Conservation (phyloP, 2,329 filamentous ascomycete genomes). For the Xylariaceae sp. region DNA sequence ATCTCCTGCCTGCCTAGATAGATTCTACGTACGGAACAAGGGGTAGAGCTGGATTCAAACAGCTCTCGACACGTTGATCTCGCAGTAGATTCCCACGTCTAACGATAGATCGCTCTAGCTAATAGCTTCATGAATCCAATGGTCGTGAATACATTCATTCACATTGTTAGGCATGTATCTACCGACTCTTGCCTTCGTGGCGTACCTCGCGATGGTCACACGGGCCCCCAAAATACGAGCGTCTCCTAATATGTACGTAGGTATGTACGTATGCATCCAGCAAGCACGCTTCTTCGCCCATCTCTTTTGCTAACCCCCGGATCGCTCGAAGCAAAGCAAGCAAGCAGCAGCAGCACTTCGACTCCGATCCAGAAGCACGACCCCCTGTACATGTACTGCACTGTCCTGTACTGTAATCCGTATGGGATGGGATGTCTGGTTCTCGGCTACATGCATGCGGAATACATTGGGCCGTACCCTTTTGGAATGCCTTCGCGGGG, state of each 20-base stretch:
- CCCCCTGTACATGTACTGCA: slow-evolving; percentile 12
- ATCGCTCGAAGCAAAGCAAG: slow-evolving; percentile 12
- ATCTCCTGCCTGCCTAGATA: no score
- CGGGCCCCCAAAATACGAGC: background rate
- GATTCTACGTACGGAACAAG: background rate
- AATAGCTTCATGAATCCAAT: no score
- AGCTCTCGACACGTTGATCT: background rate
- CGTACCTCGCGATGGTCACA: background rate
- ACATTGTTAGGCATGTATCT: no score
- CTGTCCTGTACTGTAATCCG: no score
- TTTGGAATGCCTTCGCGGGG: slow-evolving; percentile 12
- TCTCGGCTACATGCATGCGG: slow-evolving; percentile 23
- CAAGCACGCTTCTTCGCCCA: background rate
- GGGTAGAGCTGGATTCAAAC: background rate
- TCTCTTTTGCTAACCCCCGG: no score
- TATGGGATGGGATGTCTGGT: slow-evolving; percentile 6
- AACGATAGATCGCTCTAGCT: no score
- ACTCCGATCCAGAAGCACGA: slow-evolving; percentile 23
- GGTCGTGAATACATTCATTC: no score
- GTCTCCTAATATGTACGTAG: background rate
- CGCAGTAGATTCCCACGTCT: no score
- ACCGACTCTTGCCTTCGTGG: background rate
- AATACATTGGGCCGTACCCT: slow-evolving; percentile 23
- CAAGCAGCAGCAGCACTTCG: slow-evolving; percentile 16
- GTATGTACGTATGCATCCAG: background rate